These are phyloP conservation scores for Collybia sordida DNA, from an alignment of 768 basidiomycete species.

Conservation along the genomic window DNA sequence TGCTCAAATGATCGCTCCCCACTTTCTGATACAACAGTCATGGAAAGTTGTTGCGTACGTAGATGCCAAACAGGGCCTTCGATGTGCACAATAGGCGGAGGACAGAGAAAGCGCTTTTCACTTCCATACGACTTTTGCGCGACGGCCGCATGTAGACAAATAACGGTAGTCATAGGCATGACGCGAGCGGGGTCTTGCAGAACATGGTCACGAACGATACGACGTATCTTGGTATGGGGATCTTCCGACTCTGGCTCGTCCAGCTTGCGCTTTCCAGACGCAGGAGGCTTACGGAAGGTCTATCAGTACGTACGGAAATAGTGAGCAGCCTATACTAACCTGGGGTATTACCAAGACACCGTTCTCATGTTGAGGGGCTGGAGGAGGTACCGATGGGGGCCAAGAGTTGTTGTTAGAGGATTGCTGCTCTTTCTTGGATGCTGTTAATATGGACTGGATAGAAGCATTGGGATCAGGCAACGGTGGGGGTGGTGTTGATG, in stretches of 20 bases:
- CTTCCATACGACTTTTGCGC: conserved; percentile 96
- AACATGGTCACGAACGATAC: conserved; percentile 81
- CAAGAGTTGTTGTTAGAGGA: conserved; percentile 40
- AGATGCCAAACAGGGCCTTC: conserved; percentile 87
- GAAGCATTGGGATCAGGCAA: conserved; percentile 43
- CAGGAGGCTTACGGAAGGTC: conserved; percentile 23
- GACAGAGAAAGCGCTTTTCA: conserved; percentile 93
- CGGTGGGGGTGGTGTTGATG: conserved; percentile 23
- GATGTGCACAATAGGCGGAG: conserved; percentile 90
- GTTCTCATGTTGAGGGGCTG: conserved; percentile 27
- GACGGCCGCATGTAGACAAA: conserved; percentile 88
- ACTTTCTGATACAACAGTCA: conserved; percentile 83
- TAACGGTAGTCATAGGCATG: conserved; percentile 88
- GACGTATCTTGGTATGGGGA: conserved; percentile 77
- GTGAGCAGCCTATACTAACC: conserved; percentile 27
- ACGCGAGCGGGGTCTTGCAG: conserved; percentile 72
- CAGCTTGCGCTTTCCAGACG: conserved; percentile 72
- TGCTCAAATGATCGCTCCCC: conserved; percentile 86
- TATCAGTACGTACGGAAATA: conserved; percentile 4
- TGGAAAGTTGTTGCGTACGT: conserved; percentile 76
- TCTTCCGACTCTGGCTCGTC: conserved; percentile 65
- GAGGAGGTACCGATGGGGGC: conserved; percentile 32
- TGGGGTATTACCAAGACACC: conserved; percentile 30
- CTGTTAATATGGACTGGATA: conserved; percentile 52
- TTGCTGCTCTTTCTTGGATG: conserved; percentile 41